A percentile compares a stretch with the other conserved stretches of the same genome.
Conservation (phyloP, 1,139 yeast genomes). For the Saccharomycopsis hybrid region DNA sequence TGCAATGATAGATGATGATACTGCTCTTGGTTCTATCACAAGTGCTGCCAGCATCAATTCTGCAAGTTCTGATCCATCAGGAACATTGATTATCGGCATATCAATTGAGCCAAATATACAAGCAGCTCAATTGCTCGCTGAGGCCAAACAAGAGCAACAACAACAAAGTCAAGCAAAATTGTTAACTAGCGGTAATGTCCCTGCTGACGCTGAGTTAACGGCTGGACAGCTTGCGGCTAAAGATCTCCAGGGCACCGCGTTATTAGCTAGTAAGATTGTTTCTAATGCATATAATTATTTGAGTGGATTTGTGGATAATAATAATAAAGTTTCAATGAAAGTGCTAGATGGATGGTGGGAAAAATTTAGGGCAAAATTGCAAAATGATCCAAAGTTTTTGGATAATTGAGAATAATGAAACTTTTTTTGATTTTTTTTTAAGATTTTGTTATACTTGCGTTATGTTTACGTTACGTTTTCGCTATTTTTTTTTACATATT, state of each 20-base stretch:
- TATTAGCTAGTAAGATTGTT: constrained; percentile 78
- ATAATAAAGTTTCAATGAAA: constrained; percentile 80
- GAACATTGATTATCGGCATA: constrained; percentile 62
- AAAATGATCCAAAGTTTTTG: constrained; percentile 76
- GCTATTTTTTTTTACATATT: too few relatives aligned
- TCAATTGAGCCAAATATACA: constrained; percentile 71
- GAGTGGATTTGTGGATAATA: constrained; percentile 72
- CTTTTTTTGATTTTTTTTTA: not conserved
- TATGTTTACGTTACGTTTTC: too few relatives aligned
- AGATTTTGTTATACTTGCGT: too few relatives aligned
- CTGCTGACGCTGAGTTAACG: constrained; percentile 1
- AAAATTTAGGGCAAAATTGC: constrained; percentile 68
- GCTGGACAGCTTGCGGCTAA: constrained; percentile 21
- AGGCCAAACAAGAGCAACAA: constrained; percentile 29
- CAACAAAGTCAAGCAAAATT: constrained; percentile 15
- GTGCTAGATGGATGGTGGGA: constrained; percentile 96
- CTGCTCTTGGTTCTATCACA: constrained; percentile 21
- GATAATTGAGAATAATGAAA: constrained; percentile 30
- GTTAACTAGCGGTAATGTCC: not conserved
- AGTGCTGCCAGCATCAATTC: not conserved
- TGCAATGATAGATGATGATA: constrained; percentile 28
- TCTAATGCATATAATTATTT: constrained; percentile 87
- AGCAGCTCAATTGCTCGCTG: constrained; percentile 47
- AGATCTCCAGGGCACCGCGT: constrained; percentile 25
- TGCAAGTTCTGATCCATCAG: not conserved